Evolutionary conservation across 2,329 filamentous ascomycete genomes (phyloP).

Genomic region (Fusarium sp.): DNA sequence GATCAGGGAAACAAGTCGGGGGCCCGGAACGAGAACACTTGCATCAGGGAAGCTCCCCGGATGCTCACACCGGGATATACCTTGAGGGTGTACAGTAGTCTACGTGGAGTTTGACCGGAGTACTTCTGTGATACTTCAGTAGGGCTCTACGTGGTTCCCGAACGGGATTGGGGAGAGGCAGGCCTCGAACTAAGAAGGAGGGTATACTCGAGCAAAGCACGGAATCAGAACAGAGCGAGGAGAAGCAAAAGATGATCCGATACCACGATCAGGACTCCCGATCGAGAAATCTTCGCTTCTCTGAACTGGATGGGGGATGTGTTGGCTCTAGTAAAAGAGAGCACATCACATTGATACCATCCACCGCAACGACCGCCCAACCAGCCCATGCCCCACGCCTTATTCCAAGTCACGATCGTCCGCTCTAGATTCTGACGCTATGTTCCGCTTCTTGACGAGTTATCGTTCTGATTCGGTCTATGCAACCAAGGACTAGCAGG

Average conservation of each 20-base stretch:
- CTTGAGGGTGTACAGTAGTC: background rate
- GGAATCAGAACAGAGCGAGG: background rate
- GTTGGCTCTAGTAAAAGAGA: slow-evolving; percentile 19
- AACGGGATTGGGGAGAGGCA: background rate
- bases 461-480: background rate
- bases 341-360: slow-evolving; percentile 16
- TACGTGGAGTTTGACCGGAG: background rate
- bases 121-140: slow-evolving; percentile 7
- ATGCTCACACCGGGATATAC: slow-evolving; percentile 12
- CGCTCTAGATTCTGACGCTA: background rate
- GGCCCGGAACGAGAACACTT: slow-evolving; percentile 17
- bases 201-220: background rate
- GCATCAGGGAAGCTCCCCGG: slow-evolving; percentile 23
- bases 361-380: slow-evolving; percentile 20
- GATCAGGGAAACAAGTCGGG: background rate
- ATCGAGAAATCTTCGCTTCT: background rate
- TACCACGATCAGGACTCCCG: background rate
- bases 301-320: background rate
- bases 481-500: slow-evolving; percentile 1
- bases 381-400: slow-evolving; percentile 20
- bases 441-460: background rate
- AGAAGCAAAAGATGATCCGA: background rate
- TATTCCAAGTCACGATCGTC: background rate
- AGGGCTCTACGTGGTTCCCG: background rate
- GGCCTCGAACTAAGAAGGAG: background rate